Conservation (phyloP, 192 early-diverging fungal species). For the Entomortierella chlamydospora region DNA sequence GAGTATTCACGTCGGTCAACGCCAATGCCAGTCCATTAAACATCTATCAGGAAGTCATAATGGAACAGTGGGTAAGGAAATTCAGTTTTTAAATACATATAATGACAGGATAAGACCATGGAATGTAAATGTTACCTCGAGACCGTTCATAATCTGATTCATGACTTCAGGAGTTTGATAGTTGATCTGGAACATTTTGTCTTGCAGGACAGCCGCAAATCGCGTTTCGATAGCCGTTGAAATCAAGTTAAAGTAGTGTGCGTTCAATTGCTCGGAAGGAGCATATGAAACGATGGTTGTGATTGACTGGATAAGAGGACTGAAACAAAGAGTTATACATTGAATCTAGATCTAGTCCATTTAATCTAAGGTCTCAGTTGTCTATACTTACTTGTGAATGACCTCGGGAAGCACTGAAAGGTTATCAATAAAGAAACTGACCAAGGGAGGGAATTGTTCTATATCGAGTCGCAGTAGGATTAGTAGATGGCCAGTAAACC, state of each 20-base stretch:
- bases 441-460: constrained; percentile 67
- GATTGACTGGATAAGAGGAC: constrained; percentile 73
- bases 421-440: constrained; percentile 69
- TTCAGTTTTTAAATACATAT: too few relatives aligned
- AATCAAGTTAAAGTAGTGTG: constrained; percentile 70
- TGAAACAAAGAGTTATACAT: constrained; percentile 21
- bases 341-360: neutral
- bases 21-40: constrained; percentile 82
- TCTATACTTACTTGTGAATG: constrained; percentile 65
- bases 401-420: constrained; percentile 67
- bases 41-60: constrained; percentile 60
- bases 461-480: constrained; percentile 21
- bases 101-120: neutral
- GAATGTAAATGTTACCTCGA: constrained; percentile 63
- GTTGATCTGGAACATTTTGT: constrained; percentile 65
- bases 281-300: constrained; percentile 70
- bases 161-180: constrained; percentile 68
- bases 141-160: constrained; percentile 68
- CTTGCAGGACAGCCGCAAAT: constrained; percentile 64
- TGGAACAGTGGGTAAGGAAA: neutral
- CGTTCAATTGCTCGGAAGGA: constrained; percentile 55
- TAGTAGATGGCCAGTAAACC: constrained; percentile 7
- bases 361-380: neutral
- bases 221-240: constrained; percentile 70
- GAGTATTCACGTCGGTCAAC: constrained; percentile 69